phyloP scores from a whole-genome alignment of 164 flowering plant species.

The Santalum album region DNA sequence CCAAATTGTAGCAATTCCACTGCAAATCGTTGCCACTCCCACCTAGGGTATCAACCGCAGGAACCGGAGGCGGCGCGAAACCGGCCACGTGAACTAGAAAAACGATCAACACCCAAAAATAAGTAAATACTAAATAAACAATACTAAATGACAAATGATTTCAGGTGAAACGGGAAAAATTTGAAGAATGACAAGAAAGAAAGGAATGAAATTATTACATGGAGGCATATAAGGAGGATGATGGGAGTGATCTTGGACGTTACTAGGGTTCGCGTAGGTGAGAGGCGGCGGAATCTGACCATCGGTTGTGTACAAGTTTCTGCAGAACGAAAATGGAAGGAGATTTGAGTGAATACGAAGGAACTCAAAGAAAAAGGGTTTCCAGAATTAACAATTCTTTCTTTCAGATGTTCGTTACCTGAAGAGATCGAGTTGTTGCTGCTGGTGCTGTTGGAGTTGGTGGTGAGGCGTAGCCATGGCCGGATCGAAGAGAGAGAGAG shows the following conservation, averaged over 20 bases:
- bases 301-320: conserved; percentile 43
- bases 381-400: too few relatives aligned
- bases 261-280: conserved; percentile 25
- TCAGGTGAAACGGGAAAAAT: too few relatives aligned
- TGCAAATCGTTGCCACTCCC: conserved; percentile 44
- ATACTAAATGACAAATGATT: background rate
- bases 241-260: conserved; percentile 50
- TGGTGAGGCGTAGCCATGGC: background rate
- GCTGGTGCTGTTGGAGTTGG: background rate
- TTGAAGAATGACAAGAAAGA: background rate
- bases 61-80: conserved; percentile 32
- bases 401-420: too few relatives aligned
- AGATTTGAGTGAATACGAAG: too few relatives aligned
- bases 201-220: conserved; percentile 29
- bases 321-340: conserved; percentile 11
- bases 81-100: conserved; percentile 41
- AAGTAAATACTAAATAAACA: background rate
- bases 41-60: conserved; percentile 26
- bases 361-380: too few relatives aligned
- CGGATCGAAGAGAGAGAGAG: too few relatives aligned
- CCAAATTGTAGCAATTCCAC: conserved; percentile 39
- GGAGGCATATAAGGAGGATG: conserved; percentile 62
- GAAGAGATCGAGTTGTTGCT: background rate
- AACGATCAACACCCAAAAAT: conserved; percentile 3
- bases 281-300: conserved; percentile 40